phyloP scores from a whole-genome alignment of 441 rosid species.

The Bocquillonia castaneifolia region DNA sequence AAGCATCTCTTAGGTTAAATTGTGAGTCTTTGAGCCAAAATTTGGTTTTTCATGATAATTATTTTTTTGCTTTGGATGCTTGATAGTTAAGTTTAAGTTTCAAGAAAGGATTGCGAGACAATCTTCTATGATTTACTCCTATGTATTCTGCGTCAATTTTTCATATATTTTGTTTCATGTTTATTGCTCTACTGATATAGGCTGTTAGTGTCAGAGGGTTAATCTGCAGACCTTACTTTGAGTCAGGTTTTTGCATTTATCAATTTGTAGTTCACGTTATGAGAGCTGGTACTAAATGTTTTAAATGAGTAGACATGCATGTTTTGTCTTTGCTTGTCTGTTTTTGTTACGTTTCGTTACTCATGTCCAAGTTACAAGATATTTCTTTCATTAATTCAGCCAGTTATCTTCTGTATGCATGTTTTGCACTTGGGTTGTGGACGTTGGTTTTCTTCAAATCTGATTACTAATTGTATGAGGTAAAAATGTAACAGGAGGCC shows the following conservation, averaged over 20 bases:
- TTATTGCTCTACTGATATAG: not conserved
- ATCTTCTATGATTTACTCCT: not conserved
- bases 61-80: not conserved
- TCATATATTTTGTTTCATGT: not conserved
- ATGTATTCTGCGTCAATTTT: not conserved
- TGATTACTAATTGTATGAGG: not conserved
- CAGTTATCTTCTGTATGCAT: not conserved
- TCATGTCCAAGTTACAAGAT: not conserved
- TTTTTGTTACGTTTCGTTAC: not conserved
- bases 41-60: too few species aligned
- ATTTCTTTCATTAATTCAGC: not conserved
- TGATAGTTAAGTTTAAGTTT: not conserved
- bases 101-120: not conserved
- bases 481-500: constrained; percentile 66
- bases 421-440: not conserved
- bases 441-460: not conserved
- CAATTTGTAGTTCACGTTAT: not conserved
- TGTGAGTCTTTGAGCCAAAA: not conserved
- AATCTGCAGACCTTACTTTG: not conserved
- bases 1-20: not conserved
- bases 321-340: not conserved
- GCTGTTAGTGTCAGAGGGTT: not conserved
- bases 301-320: not conserved
- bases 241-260: not conserved
- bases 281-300: not conserved